phyloP scores from a whole-genome alignment of 2,329 filamentous ascomycete genomes.

The Sclerotinia trifoliorum region DNA sequence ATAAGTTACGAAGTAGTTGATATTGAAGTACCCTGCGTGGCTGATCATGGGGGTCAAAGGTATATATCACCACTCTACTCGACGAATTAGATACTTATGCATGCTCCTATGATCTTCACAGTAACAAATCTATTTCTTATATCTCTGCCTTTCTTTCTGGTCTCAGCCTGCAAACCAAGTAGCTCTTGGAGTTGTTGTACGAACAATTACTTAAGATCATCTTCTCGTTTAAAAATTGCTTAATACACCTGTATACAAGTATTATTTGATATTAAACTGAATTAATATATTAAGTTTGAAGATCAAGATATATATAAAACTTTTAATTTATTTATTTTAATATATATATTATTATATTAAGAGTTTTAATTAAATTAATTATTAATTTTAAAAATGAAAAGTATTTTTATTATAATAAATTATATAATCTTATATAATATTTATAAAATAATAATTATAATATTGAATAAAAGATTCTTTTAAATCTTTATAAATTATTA shows the following conservation, averaged over 20 bases:
- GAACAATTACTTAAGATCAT: conserved; percentile 67
- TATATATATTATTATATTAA: no score
- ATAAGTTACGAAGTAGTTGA: conserved; percentile 53
- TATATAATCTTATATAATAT: no score
- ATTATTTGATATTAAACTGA: no score
- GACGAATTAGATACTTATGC: conserved; percentile 59
- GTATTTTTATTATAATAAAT: no score
- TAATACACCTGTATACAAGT: conserved; percentile 46
- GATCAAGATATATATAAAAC: no score
- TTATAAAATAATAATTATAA: no score
- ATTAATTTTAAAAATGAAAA: no score
- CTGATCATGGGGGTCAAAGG: conserved; percentile 63
- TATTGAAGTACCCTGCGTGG: conserved; percentile 62
- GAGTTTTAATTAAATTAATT: no score
- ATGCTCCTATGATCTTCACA: conserved; percentile 31
- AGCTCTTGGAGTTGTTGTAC: conserved; percentile 61
- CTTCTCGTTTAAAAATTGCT: conserved; percentile 75
- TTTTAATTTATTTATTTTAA: no score
- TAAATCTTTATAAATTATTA: no score
- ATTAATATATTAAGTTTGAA: no score
- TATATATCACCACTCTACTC: conserved; percentile 76
- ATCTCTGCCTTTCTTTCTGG: conserved; percentile 48
- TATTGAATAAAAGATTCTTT: no score
- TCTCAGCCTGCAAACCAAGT: conserved; percentile 69
- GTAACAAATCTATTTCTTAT: conserved; percentile 12